Evolutionary conservation across 2,329 filamentous ascomycete genomes (phyloP), one percentile per base, ranked within the genome.

Genomic region (Hypoxylon sp.): DNA sequence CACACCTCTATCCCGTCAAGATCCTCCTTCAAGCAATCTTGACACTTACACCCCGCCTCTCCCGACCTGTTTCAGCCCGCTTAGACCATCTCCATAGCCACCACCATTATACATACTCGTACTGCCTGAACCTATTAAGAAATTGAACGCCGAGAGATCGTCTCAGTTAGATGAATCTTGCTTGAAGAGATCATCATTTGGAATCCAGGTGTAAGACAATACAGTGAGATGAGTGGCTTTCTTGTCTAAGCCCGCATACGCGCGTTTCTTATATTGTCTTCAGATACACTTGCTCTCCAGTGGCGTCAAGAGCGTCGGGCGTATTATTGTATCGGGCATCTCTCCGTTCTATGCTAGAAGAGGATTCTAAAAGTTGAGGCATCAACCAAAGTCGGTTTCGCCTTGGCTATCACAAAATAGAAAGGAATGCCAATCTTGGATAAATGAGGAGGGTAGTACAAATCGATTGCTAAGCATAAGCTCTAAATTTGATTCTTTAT

Each of bases 401-500:
- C 17, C 49, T 51, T 44, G 48, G 33, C 35, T 27, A 62, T 33
- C 42, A 17, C 3, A 56, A 14, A 40, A 44, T 31, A 57, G 14
- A 11, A 33, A 55, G 6, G 49, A 60, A 56, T n/a, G 60, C 53
- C 14, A 30, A 30, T 30, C 33, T 48, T 49, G 27, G 42, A 8
- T 49, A 27, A 64, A 59, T 44, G 22, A 63, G 46, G 17, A 37
- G 54, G 55, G 42, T 54, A 22, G 63, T 67, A 57, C 48, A 40
- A 57, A 58, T 64, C 53, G 35, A 68, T 68, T 65, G 54, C 54
- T 65, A 63, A 60, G 64, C 44, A 57, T 66, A 65, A 68, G 61
- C 33, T 68, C 68, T 65, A 70, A 65, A 68, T 62, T 62, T 68
- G 64, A 58, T 42, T 48, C 35, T n/a, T 22, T 68, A 49, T 51